phyloP scores from a whole-genome alignment of 352 stramenopile species.

The Globisporangium spiculum region DNA sequence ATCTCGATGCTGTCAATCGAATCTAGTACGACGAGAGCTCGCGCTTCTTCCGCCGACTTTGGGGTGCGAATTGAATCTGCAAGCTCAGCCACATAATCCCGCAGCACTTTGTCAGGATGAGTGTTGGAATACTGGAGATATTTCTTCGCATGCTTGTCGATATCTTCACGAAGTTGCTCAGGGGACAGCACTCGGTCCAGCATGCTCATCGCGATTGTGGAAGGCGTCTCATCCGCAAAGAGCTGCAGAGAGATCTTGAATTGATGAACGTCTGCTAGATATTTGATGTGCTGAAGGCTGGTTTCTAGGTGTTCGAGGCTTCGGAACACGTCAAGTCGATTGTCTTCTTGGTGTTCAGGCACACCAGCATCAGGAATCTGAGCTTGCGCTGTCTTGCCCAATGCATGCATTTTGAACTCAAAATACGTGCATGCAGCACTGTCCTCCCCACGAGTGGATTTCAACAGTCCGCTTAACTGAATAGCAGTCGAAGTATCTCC shows the following conservation, averaged over 20 bases:
- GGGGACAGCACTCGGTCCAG: conserved; percentile 46
- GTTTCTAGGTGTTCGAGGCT: conserved; percentile 30
- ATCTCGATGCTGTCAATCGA: conserved; percentile 28
- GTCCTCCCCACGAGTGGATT: conserved; percentile 1
- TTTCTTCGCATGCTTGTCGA: conserved; percentile 38
- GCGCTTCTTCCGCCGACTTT: conserved; percentile 24
- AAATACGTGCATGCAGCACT: conserved; percentile 13
- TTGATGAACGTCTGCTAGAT: conserved; percentile 37
- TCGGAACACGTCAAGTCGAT: conserved; percentile 17
- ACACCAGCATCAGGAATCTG: not conserved
- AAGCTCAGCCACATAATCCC: conserved; percentile 42
- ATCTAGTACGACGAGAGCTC: conserved; percentile 31
- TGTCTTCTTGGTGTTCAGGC: conserved; percentile 23
- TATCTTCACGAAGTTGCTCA: conserved; percentile 30
- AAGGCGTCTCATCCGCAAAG: conserved; percentile 55
- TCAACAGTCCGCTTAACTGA: conserved; percentile 31
- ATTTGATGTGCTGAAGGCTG: conserved; percentile 55
- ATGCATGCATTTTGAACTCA: conserved; percentile 26
- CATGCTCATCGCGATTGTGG: conserved; percentile 76
- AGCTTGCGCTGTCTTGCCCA: not conserved
- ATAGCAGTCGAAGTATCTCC: conserved; percentile 32
- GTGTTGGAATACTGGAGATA: conserved; percentile 49
- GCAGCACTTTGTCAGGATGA: conserved; percentile 39
- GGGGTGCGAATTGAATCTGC: conserved; percentile 31
- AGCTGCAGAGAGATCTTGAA: conserved; percentile 60